Percentiles rank a stretch among this genome's conserved stretches.
These are phyloP conservation scores for Pleurostoma richardsiae DNA, from an alignment of 2,329 filamentous ascomycete genomes.

Conservation along the genomic window DNA sequence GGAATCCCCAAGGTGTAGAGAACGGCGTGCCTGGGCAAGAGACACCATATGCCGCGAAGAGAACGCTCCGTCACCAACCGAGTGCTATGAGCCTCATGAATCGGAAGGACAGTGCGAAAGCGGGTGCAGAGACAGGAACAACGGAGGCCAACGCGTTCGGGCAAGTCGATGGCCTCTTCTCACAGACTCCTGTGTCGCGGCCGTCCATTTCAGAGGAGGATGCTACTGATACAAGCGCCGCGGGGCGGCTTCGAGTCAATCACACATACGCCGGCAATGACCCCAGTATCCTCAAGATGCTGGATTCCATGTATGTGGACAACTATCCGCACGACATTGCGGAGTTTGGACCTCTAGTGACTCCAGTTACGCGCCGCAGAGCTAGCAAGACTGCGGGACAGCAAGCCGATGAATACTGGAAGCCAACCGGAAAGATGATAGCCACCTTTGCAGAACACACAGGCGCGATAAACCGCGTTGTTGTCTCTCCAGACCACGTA, in stretches of 20 bases:
- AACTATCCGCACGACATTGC: conserved; percentile 61
- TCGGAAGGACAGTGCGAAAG: conserved; percentile 54
- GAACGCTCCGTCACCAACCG: conserved; percentile 48
- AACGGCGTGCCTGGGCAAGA: conserved; percentile 31
- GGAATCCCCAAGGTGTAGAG: background rate
- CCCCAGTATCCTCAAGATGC: conserved; percentile 61
- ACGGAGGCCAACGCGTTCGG: conserved; percentile 57
- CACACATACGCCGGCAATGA: conserved; percentile 85
- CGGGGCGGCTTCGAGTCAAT: conserved; percentile 51
- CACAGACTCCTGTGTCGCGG: conserved; percentile 25
- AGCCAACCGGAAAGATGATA: conserved; percentile 76
- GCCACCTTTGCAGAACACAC: conserved; percentile 87
- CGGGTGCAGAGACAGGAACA: conserved; percentile 52
- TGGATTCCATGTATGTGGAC: conserved; percentile 80
- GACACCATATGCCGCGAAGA: conserved; percentile 34
- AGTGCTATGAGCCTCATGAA: conserved; percentile 57
- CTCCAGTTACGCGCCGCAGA: conserved; percentile 57
- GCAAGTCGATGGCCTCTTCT: conserved; percentile 53
- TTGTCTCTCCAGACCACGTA: conserved; percentile 80
- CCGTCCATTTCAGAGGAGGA: conserved; percentile 24
- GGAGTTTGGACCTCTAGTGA: conserved; percentile 76
- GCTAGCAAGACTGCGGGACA: conserved; percentile 42
- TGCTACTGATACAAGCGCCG: conserved; percentile 22
- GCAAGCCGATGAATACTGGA: conserved; percentile 61
- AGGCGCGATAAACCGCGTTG: conserved; percentile 74